These are phyloP conservation scores for Luffa aegyptiaca DNA, from an alignment of 306 rosid species.

Conservation along the genomic window DNA sequence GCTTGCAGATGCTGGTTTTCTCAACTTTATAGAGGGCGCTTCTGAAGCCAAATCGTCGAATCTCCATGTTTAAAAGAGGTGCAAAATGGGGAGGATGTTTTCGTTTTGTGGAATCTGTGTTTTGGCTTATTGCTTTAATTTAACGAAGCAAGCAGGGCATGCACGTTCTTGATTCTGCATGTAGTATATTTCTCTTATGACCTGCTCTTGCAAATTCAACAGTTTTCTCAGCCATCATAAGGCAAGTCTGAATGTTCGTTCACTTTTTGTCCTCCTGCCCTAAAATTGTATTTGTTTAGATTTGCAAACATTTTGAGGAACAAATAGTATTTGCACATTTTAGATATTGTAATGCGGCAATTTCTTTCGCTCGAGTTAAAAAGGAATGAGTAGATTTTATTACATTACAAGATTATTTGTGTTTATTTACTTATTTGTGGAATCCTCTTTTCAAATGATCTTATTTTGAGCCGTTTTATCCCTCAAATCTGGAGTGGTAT, in stretches of 20 bases:
- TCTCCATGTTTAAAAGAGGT: neutral
- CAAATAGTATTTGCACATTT: neutral
- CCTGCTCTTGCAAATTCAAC: neutral
- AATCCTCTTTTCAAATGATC: neutral
- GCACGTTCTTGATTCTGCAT: neutral
- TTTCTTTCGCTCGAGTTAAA: neutral
- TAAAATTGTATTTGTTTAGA: neutral
- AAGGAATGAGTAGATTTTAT: neutral
- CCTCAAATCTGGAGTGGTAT: neutral
- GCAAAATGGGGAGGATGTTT: neutral
- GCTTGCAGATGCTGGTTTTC: neutral
- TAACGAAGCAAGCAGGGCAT: neutral
- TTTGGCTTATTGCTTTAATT: neutral
- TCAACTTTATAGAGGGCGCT: neutral
- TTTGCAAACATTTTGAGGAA: neutral
- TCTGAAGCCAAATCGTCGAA: neutral
- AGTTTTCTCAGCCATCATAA: neutral
- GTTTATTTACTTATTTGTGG: neutral
- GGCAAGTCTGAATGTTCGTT: neutral
- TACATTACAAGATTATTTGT: neutral
- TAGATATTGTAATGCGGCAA: slow-evolving; percentile 5
- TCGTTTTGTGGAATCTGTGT: slow-evolving; percentile 3
- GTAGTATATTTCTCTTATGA: neutral
- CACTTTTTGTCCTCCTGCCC: neutral
- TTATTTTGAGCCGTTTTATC: neutral